phyloP scores from a whole-genome alignment of 345 rosid genomes.

The Eucalyptus decipiens region DNA sequence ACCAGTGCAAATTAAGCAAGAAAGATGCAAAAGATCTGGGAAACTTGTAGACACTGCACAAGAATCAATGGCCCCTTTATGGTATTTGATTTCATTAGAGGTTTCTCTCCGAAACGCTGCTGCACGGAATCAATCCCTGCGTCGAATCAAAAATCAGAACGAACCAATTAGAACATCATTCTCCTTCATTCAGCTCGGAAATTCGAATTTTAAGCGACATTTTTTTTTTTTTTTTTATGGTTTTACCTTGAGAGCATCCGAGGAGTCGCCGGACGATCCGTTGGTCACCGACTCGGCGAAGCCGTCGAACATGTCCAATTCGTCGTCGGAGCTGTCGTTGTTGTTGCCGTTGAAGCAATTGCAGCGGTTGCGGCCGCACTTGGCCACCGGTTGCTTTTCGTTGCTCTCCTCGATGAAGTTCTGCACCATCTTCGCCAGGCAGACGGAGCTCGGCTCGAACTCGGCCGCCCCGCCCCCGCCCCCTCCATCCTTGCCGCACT shows the following conservation, averaged over 20 bases:
- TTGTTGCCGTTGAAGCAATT: constrained; percentile 84
- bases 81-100: background rate
- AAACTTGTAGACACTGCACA: background rate
- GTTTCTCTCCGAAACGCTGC: constrained; percentile 62
- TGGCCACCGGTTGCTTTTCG: constrained; percentile 55
- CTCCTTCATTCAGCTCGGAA: background rate
- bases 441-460: constrained; percentile 86
- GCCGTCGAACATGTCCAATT: constrained; percentile 42
- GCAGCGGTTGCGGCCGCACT: constrained; percentile 82
- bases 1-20: background rate
- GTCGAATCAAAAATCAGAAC: background rate
- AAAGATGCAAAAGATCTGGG: background rate
- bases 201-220: background rate
- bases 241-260: constrained; percentile 68
- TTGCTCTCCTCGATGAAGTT: constrained; percentile 74
- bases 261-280: constrained; percentile 37
- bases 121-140: constrained; percentile 72
- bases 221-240: constrained; percentile 18
- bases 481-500: constrained; percentile 14
- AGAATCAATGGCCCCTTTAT: background rate
- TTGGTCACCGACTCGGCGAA: constrained; percentile 22
- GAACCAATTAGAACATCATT: background rate
- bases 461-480: constrained; percentile 10
- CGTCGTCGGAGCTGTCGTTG: constrained; percentile 81
- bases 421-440: constrained; percentile 85